Percentiles rank a stretch among this genome's conserved stretches.
These are phyloP conservation scores for Diaporthe vaccinii DNA, from an alignment of 2,329 filamentous ascomycete species.

Conservation along the genomic window DNA sequence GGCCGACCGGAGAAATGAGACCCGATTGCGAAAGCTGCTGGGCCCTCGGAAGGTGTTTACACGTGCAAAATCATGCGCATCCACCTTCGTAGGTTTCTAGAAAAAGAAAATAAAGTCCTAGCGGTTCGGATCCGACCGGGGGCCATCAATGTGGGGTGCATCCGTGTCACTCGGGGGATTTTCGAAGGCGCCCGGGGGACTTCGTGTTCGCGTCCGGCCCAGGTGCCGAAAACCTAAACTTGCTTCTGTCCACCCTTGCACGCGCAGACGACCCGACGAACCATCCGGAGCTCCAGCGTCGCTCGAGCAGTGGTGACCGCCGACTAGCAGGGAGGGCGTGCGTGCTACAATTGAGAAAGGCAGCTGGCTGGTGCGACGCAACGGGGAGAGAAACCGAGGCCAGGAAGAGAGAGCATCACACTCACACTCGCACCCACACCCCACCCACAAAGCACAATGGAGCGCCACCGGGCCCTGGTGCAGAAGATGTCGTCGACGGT, in stretches of 20 bases:
- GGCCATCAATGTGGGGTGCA: constrained; percentile 21
- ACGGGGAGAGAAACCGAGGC: not conserved
- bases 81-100: not conserved
- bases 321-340: not conserved
- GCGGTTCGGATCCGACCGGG: not conserved
- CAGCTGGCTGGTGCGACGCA: not conserved
- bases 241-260: not conserved
- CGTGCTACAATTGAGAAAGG: not conserved
- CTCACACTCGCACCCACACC: no score
- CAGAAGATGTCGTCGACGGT: constrained; percentile 62
- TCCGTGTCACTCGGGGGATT: not conserved
- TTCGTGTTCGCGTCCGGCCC: not conserved
- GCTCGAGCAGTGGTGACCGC: not conserved
- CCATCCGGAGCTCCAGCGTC: not conserved
- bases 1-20: not conserved
- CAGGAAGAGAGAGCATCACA: not conserved
- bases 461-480: constrained; percentile 64
- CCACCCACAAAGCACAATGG: constrained; percentile 53
- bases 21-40: not conserved
- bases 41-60: not conserved
- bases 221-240: constrained; percentile 11
- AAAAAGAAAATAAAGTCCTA: not conserved
- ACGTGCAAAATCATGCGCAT: not conserved
- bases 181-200: not conserved
- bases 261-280: not conserved